A percentile compares a stretch with the other conserved stretches of the same genome.
Evolutionary conservation across 768 basidiomycete genomes (phyloP).

Genomic region (Suillus alpinus): DNA sequence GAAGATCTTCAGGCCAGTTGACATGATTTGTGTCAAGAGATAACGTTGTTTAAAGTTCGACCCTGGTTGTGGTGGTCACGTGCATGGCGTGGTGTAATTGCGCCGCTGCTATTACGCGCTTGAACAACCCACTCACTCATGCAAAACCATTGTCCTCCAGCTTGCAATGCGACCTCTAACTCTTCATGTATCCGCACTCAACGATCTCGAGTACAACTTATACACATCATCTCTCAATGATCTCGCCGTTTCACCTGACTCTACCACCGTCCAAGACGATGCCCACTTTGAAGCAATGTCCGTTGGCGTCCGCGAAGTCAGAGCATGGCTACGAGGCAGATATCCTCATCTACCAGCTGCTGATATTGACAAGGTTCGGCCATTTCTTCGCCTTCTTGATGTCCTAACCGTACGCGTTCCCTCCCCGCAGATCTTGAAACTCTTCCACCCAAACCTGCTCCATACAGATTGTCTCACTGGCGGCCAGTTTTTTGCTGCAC

Average conservation of each 20-base stretch:
- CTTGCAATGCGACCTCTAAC: constrained; percentile 56
- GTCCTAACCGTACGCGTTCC: not conserved
- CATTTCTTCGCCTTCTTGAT: constrained; percentile 2
- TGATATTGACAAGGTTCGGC: constrained; percentile 58
- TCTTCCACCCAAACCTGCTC: constrained; percentile 57
- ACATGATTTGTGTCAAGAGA: not conserved
- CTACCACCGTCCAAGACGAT: constrained; percentile 36
- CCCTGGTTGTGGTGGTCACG: not conserved
- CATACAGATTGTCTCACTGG: constrained; percentile 55
- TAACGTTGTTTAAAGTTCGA: too few relatives aligned
- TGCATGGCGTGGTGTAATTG: not conserved
- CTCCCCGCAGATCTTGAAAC: constrained; percentile 52
- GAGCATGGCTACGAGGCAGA: constrained; percentile 74
- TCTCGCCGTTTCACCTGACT: constrained; percentile 35
- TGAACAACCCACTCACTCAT: not conserved
- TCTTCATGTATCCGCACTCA: constrained; percentile 75
- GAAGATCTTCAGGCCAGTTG: constrained; percentile 2
- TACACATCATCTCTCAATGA: constrained; percentile 64
- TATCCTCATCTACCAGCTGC: constrained; percentile 52
- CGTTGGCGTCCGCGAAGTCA: constrained; percentile 61
- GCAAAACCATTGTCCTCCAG: not conserved
- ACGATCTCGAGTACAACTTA: constrained; percentile 64
- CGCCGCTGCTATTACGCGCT: not conserved
- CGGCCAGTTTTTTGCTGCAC: constrained; percentile 74
- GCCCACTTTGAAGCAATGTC: constrained; percentile 50